phyloP scores from a whole-genome alignment of 176 grass and related monocot genomes.

The Carex littledalei region DNA sequence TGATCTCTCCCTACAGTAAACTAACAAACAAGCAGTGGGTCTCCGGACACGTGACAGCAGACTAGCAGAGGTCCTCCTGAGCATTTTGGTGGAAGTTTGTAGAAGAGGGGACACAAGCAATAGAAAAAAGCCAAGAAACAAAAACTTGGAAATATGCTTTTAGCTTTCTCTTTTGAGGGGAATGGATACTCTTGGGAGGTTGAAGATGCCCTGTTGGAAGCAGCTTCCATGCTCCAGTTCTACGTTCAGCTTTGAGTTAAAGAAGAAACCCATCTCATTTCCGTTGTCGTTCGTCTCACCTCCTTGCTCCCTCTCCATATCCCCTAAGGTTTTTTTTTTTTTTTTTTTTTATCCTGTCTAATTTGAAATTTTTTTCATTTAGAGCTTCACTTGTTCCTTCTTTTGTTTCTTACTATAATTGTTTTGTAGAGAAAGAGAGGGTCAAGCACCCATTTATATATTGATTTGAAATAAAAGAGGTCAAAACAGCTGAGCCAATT shows the following conservation, averaged over 20 bases:
- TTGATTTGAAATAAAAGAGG: too few species aligned
- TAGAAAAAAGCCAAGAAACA: background rate
- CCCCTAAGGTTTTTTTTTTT: background rate
- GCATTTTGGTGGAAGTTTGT: background rate
- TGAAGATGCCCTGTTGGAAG: conserved; percentile 1
- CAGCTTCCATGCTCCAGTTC: background rate
- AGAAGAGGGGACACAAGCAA: background rate
- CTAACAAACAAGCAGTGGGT: background rate
- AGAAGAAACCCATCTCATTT: background rate
- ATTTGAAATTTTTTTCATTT: background rate
- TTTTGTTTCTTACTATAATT: background rate
- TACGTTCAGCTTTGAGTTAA: background rate
- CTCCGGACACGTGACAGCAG: background rate
- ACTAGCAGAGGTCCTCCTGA: background rate
- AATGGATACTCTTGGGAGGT: background rate
- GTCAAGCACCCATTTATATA: too few species aligned
- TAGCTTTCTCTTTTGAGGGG: background rate
- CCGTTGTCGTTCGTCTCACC: background rate
- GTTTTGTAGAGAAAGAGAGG: background rate
- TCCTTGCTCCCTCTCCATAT: background rate
- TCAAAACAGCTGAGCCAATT: too few species aligned
- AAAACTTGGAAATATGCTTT: background rate
- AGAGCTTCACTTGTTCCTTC: background rate
- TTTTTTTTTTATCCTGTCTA: background rate
- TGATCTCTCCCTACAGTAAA: background rate